These are phyloP conservation scores for Pterocarpus santalinus DNA, from an alignment of 306 rosid genomes.

Conservation along the genomic window DNA sequence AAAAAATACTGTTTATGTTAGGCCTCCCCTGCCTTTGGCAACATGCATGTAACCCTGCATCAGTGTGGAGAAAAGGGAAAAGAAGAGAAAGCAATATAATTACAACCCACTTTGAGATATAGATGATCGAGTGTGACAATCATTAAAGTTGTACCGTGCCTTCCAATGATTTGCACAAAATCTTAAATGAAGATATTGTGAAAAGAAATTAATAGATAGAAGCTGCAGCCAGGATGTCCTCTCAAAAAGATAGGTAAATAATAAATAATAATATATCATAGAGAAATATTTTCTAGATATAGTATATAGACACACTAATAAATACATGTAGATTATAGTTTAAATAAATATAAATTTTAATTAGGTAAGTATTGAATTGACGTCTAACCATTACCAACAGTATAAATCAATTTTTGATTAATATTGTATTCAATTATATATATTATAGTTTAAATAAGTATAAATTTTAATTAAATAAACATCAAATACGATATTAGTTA, in stretches of 20 bases:
- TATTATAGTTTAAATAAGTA: too few relatives aligned
- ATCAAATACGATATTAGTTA: too few relatives aligned
- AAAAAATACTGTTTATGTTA: conserved; percentile 26
- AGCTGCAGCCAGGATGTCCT: conserved; percentile 34
- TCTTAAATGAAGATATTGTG: conserved; percentile 2
- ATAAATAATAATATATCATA: background rate
- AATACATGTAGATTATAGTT: too few relatives aligned
- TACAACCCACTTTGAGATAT: conserved; percentile 34
- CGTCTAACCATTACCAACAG: too few relatives aligned
- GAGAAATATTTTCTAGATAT: too few relatives aligned
- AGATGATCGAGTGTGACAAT: conserved; percentile 33
- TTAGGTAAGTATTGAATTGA: too few relatives aligned
- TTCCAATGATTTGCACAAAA: conserved; percentile 38
- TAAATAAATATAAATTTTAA: too few relatives aligned
- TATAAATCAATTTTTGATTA: too few relatives aligned
- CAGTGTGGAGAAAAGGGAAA: conserved; percentile 9
- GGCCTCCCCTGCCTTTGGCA: conserved; percentile 34
- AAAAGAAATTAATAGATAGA: background rate
- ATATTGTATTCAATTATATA: too few relatives aligned
- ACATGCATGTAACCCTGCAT: conserved; percentile 34
- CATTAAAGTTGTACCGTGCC: conserved; percentile 5
- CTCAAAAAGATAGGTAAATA: background rate
- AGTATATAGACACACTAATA: too few relatives aligned
- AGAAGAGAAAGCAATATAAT: conserved; percentile 28
- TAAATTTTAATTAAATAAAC: too few relatives aligned